phyloP scores from a whole-genome alignment of 2,329 filamentous ascomycete genomes.

The Epichloe hybrida region DNA sequence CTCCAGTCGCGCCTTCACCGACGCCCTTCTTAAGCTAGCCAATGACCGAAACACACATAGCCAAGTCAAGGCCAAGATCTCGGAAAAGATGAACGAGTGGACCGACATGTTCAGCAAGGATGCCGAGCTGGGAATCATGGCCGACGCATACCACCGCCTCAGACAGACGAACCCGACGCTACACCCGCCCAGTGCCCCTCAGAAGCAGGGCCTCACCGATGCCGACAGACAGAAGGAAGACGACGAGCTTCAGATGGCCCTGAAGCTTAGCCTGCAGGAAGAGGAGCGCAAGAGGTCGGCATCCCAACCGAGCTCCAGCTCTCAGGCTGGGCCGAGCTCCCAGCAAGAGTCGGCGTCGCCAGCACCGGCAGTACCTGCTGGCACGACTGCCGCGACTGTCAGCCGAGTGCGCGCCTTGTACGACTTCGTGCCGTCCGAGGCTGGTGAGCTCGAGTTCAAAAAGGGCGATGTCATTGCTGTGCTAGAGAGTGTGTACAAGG shows the following conservation, averaged over 20 bases:
- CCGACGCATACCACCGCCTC: constrained; percentile 79
- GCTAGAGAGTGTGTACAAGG: constrained; percentile 94
- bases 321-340: constrained; percentile 23
- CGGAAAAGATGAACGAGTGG: constrained; percentile 96
- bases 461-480: constrained; percentile 97
- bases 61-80: constrained; percentile 92
- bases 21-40: constrained; percentile 79
- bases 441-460: constrained; percentile 88
- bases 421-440: constrained; percentile 88
- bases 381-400: constrained; percentile 90
- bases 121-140: constrained; percentile 92
- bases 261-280: constrained; percentile 85
- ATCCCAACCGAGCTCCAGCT: constrained; percentile 19
- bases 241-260: constrained; percentile 90
- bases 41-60: constrained; percentile 91
- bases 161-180: constrained; percentile 78
- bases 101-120: constrained; percentile 85
- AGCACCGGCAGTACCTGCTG: constrained; percentile 50
- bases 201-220: constrained; percentile 84
- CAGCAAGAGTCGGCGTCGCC: constrained; percentile 26
- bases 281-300: constrained; percentile 50
- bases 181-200: constrained; percentile 81
- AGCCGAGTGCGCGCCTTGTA: constrained; percentile 87
- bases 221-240: constrained; percentile 89
- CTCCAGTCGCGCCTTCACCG: constrained; percentile 84